A percentile compares a stretch with the other conserved stretches of the same genome.
Conservation (phyloP, 768 basidiomycete genomes). For the Tylopilus sp. region DNA sequence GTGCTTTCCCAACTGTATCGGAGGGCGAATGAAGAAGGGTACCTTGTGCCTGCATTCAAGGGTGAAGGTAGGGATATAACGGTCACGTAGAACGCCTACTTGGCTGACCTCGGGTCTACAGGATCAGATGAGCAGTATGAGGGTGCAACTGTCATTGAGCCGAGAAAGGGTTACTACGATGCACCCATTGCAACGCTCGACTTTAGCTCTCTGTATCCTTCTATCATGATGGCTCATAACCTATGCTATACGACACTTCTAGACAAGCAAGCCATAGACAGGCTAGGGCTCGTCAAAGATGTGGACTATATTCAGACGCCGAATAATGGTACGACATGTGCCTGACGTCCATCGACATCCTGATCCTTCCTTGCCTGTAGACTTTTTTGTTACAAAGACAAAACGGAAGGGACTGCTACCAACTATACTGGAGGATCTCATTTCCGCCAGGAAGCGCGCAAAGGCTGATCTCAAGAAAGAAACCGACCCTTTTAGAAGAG, state of each 20-base stretch:
- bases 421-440: conserved; percentile 88
- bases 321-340: conserved; percentile 69
- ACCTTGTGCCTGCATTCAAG: conserved; percentile 82
- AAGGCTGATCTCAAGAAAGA: conserved; percentile 96
- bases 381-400: conserved; percentile 73
- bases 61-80: conserved; percentile 60
- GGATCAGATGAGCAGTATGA: conserved; percentile 96
- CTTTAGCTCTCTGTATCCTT: conserved; percentile 97
- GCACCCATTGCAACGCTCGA: conserved; percentile 96
- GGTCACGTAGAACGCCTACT: neutral
- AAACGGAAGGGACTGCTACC: conserved; percentile 88
- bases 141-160: conserved; percentile 98
- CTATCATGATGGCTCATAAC: conserved; percentile 99
- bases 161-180: conserved; percentile 93
- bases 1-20: conserved; percentile 95
- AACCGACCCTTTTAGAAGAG: conserved; percentile 94
- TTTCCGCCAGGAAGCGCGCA: conserved; percentile 89
- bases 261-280: conserved; percentile 73
- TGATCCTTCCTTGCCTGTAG: conserved; percentile 39
- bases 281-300: conserved; percentile 74
- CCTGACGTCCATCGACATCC: neutral
- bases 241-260: conserved; percentile 97
- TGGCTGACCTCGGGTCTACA: conserved; percentile 26
- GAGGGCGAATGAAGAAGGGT: conserved; percentile 87
- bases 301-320: conserved; percentile 93